Evolutionary conservation across 768 basidiomycete species (phyloP).

Genomic region (Paxillus involutus): DNA sequence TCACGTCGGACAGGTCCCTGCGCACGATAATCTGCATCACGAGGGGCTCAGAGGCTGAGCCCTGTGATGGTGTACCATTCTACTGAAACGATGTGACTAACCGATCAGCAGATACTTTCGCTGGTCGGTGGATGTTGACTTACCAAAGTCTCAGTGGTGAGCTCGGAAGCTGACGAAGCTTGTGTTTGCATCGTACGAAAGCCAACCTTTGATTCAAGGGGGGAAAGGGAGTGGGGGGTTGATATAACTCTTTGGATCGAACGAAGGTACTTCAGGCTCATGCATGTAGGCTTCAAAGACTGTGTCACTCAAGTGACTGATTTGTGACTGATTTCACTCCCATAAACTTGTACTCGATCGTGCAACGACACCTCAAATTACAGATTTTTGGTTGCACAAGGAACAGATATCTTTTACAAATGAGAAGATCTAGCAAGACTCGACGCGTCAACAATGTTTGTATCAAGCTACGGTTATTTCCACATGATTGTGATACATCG

Average conservation of each 20-base stretch:
- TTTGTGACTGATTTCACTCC: too few relatives aligned
- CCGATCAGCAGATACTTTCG: not conserved
- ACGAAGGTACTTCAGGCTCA: not conserved
- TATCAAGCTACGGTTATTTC: too few relatives aligned
- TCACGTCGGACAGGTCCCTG: slow-evolving; percentile 40
- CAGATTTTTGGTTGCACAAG: too few relatives aligned
- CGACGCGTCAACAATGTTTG: too few relatives aligned
- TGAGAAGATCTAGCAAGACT: too few relatives aligned
- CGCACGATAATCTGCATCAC: slow-evolving; percentile 46
- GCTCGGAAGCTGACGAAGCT: not conserved
- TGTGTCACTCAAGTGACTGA: too few relatives aligned
- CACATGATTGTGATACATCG: too few relatives aligned
- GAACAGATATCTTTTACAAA: too few relatives aligned
- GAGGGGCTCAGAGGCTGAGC: slow-evolving; percentile 21
- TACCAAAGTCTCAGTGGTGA: not conserved
- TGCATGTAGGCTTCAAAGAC: not conserved
- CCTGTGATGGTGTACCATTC: not conserved
- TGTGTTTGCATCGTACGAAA: not conserved
- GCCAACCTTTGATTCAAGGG: not conserved
- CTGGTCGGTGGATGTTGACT: not conserved
- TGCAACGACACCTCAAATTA: too few relatives aligned
- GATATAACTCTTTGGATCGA: too few relatives aligned
- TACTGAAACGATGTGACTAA: not conserved
- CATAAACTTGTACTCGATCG: too few relatives aligned
- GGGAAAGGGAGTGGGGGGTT: too few relatives aligned